These are phyloP conservation scores for Candida glucosophila DNA, from an alignment of 1,139 yeast species.

Conservation along the genomic window DNA sequence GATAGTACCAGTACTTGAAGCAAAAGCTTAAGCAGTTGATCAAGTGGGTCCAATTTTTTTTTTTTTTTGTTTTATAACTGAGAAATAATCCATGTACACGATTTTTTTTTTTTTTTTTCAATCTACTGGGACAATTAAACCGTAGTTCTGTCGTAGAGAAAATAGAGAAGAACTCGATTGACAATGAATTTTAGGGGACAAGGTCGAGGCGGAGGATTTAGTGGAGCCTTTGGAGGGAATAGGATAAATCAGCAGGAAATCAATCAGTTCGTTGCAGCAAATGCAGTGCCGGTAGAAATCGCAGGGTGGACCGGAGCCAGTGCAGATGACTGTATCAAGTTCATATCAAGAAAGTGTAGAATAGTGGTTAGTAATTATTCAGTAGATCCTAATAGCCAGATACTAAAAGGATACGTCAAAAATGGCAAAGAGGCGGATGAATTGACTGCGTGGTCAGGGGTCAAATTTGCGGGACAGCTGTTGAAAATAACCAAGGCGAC, in stretches of 20 bases:
- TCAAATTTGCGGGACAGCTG: conserved; percentile 69
- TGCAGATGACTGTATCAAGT: conserved; percentile 57
- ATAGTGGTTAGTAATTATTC: conserved; percentile 42
- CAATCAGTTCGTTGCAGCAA: conserved; percentile 25
- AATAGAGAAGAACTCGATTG: too few relatives aligned
- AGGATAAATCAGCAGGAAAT: conserved; percentile 16
- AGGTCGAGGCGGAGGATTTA: conserved; percentile 32
- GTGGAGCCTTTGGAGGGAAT: conserved; percentile 10
- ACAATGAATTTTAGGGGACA: conserved; percentile 38
- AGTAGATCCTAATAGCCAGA: conserved; percentile 34
- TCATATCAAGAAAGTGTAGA: conserved; percentile 60
- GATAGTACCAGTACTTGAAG: too few relatives aligned
- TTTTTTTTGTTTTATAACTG: too few relatives aligned
- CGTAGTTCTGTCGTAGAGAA: too few relatives aligned
- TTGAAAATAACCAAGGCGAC: conserved; percentile 44
- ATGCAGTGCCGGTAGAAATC: conserved; percentile 47
- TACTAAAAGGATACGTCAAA: conserved; percentile 53
- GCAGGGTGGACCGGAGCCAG: conserved; percentile 80
- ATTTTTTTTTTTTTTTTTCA: too few relatives aligned
- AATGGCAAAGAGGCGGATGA: conserved; percentile 48
- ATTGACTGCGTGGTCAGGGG: conserved; percentile 60
- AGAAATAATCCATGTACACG: too few relatives aligned
- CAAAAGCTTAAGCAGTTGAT: too few relatives aligned
- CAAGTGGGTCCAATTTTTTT: too few relatives aligned
- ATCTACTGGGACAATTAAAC: too few relatives aligned